Evolutionary conservation across 768 basidiomycete species (phyloP).

Genomic region (Gymnopilus junonius): DNA sequence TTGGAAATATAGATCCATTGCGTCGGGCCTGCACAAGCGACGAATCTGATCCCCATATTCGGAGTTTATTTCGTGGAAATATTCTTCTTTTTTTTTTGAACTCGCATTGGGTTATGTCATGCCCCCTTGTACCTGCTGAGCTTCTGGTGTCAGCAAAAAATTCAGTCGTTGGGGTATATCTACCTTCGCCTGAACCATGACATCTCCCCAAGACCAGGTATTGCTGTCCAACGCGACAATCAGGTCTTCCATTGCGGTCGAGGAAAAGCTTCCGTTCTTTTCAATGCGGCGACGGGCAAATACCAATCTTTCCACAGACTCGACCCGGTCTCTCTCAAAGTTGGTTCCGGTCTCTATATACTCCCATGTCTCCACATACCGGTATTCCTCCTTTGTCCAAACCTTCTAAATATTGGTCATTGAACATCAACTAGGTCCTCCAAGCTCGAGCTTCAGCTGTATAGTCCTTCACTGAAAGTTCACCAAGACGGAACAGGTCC

Average conservation of each 20-base stretch:
- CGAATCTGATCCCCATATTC: constrained; percentile 21
- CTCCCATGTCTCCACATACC: constrained; percentile 54
- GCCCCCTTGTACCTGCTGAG: constrained; percentile 29
- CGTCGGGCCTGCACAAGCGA: constrained; percentile 17
- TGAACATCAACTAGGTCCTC: constrained; percentile 41
- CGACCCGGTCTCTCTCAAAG: constrained; percentile 35
- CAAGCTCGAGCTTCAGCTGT: constrained; percentile 63
- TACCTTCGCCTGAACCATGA: constrained; percentile 19
- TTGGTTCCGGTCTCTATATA: constrained; percentile 39
- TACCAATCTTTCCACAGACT: constrained; percentile 35
- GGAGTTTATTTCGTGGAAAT: constrained; percentile 18
- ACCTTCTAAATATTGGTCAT: not conserved
- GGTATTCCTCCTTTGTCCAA: constrained; percentile 35
- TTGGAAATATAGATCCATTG: constrained; percentile 23
- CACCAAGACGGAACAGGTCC: constrained; percentile 37
- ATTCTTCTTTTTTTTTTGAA: constrained; percentile 14
- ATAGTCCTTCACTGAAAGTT: constrained; percentile 65
- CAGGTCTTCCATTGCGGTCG: constrained; percentile 12
- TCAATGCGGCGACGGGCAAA: constrained; percentile 29
- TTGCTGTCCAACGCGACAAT: constrained; percentile 17
- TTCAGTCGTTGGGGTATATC: constrained; percentile 25
- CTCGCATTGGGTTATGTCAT: constrained; percentile 16
- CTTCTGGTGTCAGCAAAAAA: constrained; percentile 21
- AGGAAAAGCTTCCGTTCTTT: constrained; percentile 18
- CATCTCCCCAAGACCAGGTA: constrained; percentile 21